Conservation (phyloP, 306 rosid genomes). For the Trifolium subterraneum region DNA sequence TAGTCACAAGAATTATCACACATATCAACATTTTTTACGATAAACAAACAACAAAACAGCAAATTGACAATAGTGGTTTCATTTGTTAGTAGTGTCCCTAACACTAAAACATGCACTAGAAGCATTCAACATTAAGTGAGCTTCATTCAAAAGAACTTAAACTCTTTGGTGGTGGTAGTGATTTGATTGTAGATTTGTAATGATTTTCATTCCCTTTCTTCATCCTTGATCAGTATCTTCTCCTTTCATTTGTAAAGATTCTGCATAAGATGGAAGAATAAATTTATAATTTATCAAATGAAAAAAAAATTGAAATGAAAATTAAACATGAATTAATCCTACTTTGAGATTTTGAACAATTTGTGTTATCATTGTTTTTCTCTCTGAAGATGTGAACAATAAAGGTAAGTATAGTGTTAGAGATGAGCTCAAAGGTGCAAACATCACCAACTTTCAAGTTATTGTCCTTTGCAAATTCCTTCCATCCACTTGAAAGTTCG, state of each 20-base stretch:
- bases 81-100: too few relatives aligned
- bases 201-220: neutral
- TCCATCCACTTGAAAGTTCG: neutral
- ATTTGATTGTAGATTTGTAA: neutral
- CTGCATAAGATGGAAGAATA: neutral
- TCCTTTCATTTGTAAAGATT: neutral
- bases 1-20: too few relatives aligned
- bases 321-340: neutral
- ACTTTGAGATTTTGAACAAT: constrained; percentile 4
- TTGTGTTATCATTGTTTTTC: neutral
- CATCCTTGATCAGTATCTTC: neutral
- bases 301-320: neutral
- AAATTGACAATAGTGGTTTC: too few relatives aligned
- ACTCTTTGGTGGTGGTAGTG: too few relatives aligned
- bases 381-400: neutral
- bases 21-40: too few relatives aligned
- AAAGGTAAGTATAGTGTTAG: neutral
- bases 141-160: too few relatives aligned
- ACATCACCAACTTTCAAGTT: neutral
- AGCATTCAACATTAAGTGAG: too few relatives aligned
- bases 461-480: neutral
- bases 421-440: constrained; percentile 12
- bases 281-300: neutral
- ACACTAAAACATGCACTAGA: too few relatives aligned
- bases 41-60: too few relatives aligned